Conservation (phyloP, 768 basidiomycete species). For the Boletus tomentosulus region DNA sequence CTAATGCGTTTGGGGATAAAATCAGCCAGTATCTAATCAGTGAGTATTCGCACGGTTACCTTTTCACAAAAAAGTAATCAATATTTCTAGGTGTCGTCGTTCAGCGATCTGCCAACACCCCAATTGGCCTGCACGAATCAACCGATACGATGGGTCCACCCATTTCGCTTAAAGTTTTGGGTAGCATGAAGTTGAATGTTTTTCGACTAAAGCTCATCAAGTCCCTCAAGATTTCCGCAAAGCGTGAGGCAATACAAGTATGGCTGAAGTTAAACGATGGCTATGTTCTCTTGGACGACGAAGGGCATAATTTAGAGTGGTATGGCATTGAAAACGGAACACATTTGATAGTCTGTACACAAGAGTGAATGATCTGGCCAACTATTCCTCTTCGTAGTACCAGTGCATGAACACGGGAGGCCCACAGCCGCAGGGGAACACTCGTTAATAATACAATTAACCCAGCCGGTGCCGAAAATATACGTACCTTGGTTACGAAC, state of each 20-base stretch:
- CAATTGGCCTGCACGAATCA: conserved; percentile 18
- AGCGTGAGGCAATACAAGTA: conserved; percentile 36
- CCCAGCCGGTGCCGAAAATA: neutral
- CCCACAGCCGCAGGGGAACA: conserved; percentile 8
- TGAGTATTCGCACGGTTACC: conserved; percentile 25
- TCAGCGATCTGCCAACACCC: conserved; percentile 20
- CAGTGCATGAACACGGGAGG: conserved; percentile 6
- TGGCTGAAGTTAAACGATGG: conserved; percentile 57
- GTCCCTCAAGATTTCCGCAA: conserved; percentile 32
- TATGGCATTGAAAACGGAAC: conserved; percentile 62
- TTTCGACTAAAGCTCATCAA: conserved; percentile 65
- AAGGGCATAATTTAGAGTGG: conserved; percentile 60
- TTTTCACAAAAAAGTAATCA: conserved; percentile 4
- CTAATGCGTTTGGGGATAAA: conserved; percentile 40
- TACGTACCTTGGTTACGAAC: conserved; percentile 16
- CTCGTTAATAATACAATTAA: conserved; percentile 6
- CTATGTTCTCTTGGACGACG: conserved; percentile 46
- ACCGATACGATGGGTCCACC: conserved; percentile 17
- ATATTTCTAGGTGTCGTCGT: conserved; percentile 29
- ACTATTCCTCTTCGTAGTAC: neutral
- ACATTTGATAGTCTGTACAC: conserved; percentile 30
- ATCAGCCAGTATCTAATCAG: conserved; percentile 61
- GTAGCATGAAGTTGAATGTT: conserved; percentile 62
- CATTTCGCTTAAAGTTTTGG: conserved; percentile 50
- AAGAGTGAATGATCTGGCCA: conserved; percentile 5